Evolutionary conservation across 2,329 filamentous ascomycete species (phyloP).

Genomic region (Pleomassaria siparia): DNA sequence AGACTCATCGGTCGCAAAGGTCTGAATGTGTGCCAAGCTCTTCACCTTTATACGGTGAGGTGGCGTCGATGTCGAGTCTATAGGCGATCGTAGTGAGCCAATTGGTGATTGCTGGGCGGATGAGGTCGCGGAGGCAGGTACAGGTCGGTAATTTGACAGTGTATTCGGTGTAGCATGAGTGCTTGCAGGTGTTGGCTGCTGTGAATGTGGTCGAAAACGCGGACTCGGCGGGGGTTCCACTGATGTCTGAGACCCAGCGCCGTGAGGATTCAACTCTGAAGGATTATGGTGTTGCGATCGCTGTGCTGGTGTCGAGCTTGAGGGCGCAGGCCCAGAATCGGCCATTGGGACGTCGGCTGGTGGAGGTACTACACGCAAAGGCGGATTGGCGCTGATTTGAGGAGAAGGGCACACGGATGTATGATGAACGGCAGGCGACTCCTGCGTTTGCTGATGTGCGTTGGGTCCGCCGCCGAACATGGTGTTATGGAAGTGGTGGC

Average conservation of each 20-base stretch:
- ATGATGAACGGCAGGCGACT: slow-evolving; percentile 39
- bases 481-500: slow-evolving; percentile 73
- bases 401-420: slow-evolving; percentile 37
- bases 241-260: slow-evolving; percentile 18
- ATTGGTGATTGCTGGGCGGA: slow-evolving; percentile 32
- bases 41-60: slow-evolving; percentile 74
- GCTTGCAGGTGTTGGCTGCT: slow-evolving; percentile 31
- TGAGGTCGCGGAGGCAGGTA: slow-evolving; percentile 26
- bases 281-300: slow-evolving; percentile 26
- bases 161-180: slow-evolving; percentile 14
- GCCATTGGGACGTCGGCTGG: slow-evolving; percentile 43
- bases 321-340: slow-evolving; percentile 37
- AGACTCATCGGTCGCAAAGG: slow-evolving; percentile 78
- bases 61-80: slow-evolving; percentile 42
- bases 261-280: slow-evolving; percentile 20
- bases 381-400: slow-evolving; percentile 27
- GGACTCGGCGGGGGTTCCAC: slow-evolving; percentile 37
- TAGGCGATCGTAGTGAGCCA: slow-evolving; percentile 29
- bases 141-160: slow-evolving; percentile 21
- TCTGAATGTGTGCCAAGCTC: slow-evolving; percentile 88
- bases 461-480: slow-evolving; percentile 57
- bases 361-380: slow-evolving; percentile 25
- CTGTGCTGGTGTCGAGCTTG: slow-evolving; percentile 32
- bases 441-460: slow-evolving; percentile 45
- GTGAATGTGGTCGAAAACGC: slow-evolving; percentile 37